A percentile compares a stretch with the other conserved stretches of the same genome.
These are phyloP conservation scores for Pyrrhoderma noxium DNA, from an alignment of 1,284 basidiomycete species.

Conservation along the genomic window DNA sequence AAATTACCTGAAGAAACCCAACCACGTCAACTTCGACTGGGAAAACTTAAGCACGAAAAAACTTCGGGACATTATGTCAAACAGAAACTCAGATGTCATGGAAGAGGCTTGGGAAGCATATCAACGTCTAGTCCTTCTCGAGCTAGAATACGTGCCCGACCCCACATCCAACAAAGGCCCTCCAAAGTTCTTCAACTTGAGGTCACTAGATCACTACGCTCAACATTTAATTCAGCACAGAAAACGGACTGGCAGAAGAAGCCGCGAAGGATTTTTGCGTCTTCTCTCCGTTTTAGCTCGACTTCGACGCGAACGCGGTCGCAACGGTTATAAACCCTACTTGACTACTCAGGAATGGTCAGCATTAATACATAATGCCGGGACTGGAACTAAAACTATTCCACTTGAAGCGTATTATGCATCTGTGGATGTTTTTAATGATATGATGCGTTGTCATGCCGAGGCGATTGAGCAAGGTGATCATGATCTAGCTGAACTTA, in stretches of 20 bases:
- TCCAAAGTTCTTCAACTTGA: neutral
- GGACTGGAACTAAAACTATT: constrained; percentile 51
- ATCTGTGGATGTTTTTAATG: constrained; percentile 53
- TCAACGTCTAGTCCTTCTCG: constrained; percentile 32
- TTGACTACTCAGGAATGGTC: constrained; percentile 66
- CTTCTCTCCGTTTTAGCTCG: constrained; percentile 55
- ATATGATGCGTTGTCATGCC: constrained; percentile 40
- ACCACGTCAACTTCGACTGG: too few species aligned
- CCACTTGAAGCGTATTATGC: constrained; percentile 47
- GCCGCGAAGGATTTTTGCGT: constrained; percentile 47
- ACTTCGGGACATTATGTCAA: constrained; percentile 3
- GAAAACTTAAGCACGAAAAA: neutral
- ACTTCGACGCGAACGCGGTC: constrained; percentile 44
- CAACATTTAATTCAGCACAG: constrained; percentile 31
- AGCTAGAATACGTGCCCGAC: constrained; percentile 21
- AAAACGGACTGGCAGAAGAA: too few species aligned
- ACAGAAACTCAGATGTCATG: constrained; percentile 1
- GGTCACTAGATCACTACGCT: constrained; percentile 40
- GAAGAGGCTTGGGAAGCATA: constrained; percentile 57
- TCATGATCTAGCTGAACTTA: constrained; percentile 7
- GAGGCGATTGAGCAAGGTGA: constrained; percentile 2
- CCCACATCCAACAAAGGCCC: constrained; percentile 5
- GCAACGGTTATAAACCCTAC: constrained; percentile 11
- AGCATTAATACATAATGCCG: constrained; percentile 57
- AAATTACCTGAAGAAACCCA: too few species aligned